Conservation (phyloP, 352 stramenopile genomes). For the Globisporangium ultimum region DNA sequence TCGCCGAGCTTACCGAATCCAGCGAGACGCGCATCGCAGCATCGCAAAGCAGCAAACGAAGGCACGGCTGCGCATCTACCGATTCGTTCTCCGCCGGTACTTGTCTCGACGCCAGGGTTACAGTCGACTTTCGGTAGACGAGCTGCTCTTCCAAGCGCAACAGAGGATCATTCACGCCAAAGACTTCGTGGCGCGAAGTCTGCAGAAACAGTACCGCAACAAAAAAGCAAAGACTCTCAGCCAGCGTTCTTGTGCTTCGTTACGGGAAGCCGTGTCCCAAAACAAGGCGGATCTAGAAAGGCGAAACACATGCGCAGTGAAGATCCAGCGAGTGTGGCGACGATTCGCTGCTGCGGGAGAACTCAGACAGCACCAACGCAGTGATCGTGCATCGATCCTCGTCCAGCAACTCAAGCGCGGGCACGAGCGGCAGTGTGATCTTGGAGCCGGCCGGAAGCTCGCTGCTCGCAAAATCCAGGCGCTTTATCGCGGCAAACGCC, state of each 20-base stretch:
- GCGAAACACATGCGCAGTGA: conserved; percentile 11
- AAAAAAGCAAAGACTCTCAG: conserved; percentile 15
- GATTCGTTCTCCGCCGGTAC: conserved; percentile 16
- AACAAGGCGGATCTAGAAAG: conserved; percentile 10
- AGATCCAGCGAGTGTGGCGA: conserved; percentile 44
- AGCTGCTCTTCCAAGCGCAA: conserved; percentile 42
- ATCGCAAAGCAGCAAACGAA: conserved; percentile 6
- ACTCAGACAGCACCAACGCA: not conserved
- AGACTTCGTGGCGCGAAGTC: conserved; percentile 33
- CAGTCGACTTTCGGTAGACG: conserved; percentile 8
- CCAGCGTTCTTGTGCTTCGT: conserved; percentile 5
- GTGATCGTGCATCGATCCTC: conserved; percentile 30
- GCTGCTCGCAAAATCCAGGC: conserved; percentile 55
- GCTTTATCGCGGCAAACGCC: conserved; percentile 42
- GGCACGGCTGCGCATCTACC: conserved; percentile 28
- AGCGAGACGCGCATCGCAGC: conserved; percentile 17
- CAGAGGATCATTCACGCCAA: conserved; percentile 24
- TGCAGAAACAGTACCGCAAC: conserved; percentile 38
- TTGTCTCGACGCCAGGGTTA: conserved; percentile 3
- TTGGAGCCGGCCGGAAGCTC: conserved; percentile 18
- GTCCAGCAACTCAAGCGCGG: conserved; percentile 37
- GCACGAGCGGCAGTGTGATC: conserved; percentile 25
- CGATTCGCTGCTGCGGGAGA: conserved; percentile 14
- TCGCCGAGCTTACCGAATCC: conserved; percentile 20
- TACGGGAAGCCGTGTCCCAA: not conserved